Evolutionary conservation across 768 basidiomycete species (phyloP), one percentile per base, ranked within the genome.

Genomic region (Pleurotus eryngii): DNA sequence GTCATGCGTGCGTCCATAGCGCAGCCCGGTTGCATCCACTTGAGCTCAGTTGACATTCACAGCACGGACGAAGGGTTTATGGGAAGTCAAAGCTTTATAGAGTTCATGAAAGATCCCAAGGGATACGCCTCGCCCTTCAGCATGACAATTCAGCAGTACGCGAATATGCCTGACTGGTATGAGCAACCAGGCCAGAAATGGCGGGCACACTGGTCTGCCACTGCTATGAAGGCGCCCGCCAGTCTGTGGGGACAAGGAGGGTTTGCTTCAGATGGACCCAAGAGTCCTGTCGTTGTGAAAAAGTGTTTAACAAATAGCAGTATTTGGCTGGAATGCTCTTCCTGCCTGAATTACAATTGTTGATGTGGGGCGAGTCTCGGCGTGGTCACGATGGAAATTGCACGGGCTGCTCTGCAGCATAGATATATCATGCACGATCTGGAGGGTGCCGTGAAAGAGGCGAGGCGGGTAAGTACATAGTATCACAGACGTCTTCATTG

Each of bases 51-150:
- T 14, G 38, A 3, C 38, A 17, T 42, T 11, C 4, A 26, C 57
- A 91, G 89, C 60, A 79, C 86, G 4, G 89, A 91, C 63, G 90
- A 92, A 64, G 78, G 89, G 37, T 82, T 84, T 73, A 64, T 62
- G 40, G 61, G 60, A 7, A 35, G 58, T 8, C 60, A 60, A 11
- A 65, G 60, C 24, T 26, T 64, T 24, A 57, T 61, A 22, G 64
- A 68, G 37, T 40, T 48, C 20, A 54, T 61, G 30, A 50, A 45
- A 43, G 60, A 66, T 27, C 46, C 62, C 11, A 42, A 46, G 22
- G 49, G 27, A 22, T 45, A 40, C 22, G 38, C 20, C 15, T 11
- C 49, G 1, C 54, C 54, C 18, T 58, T 58, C 51, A 58, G 37
- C 42, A 50, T 50, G 27, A 22, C 57, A 8, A 18, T 47, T 39